These are phyloP conservation scores for Ogataea angusta DNA, from an alignment of 805 yeast genomes.

Conservation along the genomic window DNA sequence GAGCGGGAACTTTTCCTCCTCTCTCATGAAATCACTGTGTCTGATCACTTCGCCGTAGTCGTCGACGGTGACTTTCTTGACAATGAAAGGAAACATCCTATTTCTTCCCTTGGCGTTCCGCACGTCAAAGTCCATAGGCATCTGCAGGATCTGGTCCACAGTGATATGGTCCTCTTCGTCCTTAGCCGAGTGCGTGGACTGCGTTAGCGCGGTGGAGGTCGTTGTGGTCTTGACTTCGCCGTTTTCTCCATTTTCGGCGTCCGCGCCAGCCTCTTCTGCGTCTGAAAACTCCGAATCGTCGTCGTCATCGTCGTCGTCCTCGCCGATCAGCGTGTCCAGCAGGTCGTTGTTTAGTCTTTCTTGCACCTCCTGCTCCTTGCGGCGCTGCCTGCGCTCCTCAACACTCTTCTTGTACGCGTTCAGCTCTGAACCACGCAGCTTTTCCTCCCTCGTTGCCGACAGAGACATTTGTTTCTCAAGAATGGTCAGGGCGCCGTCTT, in stretches of 20 bases:
- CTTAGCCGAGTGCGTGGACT: constrained; percentile 16
- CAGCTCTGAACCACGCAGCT: constrained; percentile 49
- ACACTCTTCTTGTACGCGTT: constrained; percentile 45
- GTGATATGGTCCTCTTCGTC: constrained; percentile 23
- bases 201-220: constrained; percentile 12
- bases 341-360: constrained; percentile 33
- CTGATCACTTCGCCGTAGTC: constrained; percentile 85
- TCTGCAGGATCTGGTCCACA: constrained; percentile 39
- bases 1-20: constrained; percentile 42
- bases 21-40: constrained; percentile 56
- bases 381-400: constrained; percentile 41
- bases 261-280: constrained; percentile 14
- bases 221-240: constrained; percentile 28
- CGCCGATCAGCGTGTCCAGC: constrained; percentile 31
- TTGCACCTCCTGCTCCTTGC: constrained; percentile 32
- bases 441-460: constrained; percentile 44
- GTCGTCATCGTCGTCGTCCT: constrained; percentile 29
- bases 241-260: constrained; percentile 23
- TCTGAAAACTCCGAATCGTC: constrained; percentile 18
- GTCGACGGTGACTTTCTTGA: constrained; percentile 60
- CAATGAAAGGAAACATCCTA: constrained; percentile 74
- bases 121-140: constrained; percentile 56
- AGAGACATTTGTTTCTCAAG: constrained; percentile 39
- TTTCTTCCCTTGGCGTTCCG: constrained; percentile 46
- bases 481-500: constrained; percentile 63